These are phyloP conservation scores for Penicillium sp. DNA, from an alignment of 2,329 filamentous ascomycete species.

Conservation along the genomic window DNA sequence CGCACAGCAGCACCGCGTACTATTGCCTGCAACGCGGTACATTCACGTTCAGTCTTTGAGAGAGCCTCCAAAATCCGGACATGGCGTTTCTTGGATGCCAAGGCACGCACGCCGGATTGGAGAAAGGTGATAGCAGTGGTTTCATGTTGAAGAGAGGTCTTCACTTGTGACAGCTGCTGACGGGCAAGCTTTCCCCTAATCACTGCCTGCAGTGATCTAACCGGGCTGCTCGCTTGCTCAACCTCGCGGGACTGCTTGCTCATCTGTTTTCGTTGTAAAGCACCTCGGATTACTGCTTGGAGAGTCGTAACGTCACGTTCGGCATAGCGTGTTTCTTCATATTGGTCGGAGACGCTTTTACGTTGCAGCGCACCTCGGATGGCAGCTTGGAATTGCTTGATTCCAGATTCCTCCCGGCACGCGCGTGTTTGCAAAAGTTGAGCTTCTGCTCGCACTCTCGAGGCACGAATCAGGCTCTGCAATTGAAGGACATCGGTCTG, in stretches of 20 bases:
- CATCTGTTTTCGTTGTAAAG: slow-evolving; percentile 58
- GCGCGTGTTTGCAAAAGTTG: slow-evolving; percentile 43
- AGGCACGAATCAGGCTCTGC: slow-evolving; percentile 74
- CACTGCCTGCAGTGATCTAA: slow-evolving; percentile 56
- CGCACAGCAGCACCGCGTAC: slow-evolving; percentile 43
- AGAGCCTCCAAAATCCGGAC: slow-evolving; percentile 44
- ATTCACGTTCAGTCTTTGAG: slow-evolving; percentile 42
- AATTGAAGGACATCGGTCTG: slow-evolving; percentile 74
- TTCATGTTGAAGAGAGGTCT: slow-evolving; percentile 30
- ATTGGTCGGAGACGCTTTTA: slow-evolving; percentile 42
- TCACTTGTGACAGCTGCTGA: slow-evolving; percentile 28
- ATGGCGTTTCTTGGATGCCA: slow-evolving; percentile 42
- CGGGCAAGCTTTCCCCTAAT: slow-evolving; percentile 59
- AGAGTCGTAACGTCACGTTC: slow-evolving; percentile 58
- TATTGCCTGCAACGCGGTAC: slow-evolving; percentile 49
- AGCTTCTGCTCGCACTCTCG: slow-evolving; percentile 46
- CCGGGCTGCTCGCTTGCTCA: slow-evolving; percentile 55
- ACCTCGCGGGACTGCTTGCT: slow-evolving; percentile 34
- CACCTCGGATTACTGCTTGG: slow-evolving; percentile 69
- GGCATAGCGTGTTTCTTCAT: slow-evolving; percentile 43
- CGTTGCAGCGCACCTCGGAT: slow-evolving; percentile 52
- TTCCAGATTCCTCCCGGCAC: slow-evolving; percentile 44
- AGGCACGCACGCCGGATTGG: slow-evolving; percentile 39
- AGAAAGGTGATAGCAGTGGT: slow-evolving; percentile 32
- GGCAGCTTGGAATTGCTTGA: slow-evolving; percentile 58